Percentiles rank a stretch among this genome's conserved stretches.
Conservation (phyloP, 768 basidiomycete species). For the Mycena albidolilacea region DNA sequence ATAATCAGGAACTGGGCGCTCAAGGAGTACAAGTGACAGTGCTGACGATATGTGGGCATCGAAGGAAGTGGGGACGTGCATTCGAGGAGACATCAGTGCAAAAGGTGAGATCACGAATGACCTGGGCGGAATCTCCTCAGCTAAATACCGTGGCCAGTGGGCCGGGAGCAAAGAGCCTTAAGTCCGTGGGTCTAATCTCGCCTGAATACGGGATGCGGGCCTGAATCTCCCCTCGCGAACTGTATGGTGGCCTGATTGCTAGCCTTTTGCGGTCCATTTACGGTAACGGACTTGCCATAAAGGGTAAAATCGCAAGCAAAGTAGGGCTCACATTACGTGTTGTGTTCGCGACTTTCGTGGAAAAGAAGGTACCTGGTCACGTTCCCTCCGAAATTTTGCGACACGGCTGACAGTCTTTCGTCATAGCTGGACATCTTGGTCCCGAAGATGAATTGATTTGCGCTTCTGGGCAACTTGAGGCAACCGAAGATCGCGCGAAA, state of each 20-base stretch:
- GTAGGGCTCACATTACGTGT: not conserved
- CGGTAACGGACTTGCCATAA: not conserved
- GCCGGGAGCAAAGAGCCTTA: not conserved
- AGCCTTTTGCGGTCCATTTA: not conserved
- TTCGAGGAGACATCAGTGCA: slow-evolving; percentile 12
- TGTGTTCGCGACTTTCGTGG: not conserved
- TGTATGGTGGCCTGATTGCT: not conserved
- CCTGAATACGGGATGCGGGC: not conserved
- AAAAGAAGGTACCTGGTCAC: not conserved
- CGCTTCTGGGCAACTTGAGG: not conserved
- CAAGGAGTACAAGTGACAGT: not conserved
- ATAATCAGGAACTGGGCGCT: not conserved
- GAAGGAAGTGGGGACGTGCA: slow-evolving; percentile 16
- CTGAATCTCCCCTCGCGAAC: not conserved
- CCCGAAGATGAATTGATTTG: not conserved
- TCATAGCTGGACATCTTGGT: not conserved
- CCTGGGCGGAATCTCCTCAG: not conserved
- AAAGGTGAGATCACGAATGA: not conserved
- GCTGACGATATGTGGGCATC: slow-evolving; percentile 9
- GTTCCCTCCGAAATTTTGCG: not conserved
- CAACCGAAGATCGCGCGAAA: not conserved
- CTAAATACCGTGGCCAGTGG: not conserved
- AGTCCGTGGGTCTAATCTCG: not conserved
- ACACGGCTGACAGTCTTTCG: not conserved
- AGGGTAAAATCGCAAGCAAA: not conserved